Conservation (phyloP, 306 rosid genomes). For the Gillenia trifoliata region DNA sequence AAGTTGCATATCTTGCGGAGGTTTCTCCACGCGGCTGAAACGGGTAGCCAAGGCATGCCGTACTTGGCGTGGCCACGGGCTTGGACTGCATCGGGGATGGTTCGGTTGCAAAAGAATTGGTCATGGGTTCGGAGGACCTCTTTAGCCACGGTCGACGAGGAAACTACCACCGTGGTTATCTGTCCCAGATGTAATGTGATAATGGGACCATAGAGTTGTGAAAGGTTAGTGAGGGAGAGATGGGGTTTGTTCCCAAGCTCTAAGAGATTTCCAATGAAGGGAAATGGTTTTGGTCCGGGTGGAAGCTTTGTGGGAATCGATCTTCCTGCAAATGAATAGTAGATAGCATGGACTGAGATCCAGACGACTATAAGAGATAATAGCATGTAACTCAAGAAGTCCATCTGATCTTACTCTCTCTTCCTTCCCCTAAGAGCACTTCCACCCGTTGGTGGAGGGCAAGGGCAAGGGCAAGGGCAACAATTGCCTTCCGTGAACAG, state of each 20-base stretch:
- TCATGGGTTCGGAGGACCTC: conserved; percentile 42
- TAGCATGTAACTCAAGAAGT: not conserved
- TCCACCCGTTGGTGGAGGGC: too few species aligned
- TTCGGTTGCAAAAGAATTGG: conserved; percentile 31
- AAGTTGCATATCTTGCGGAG: conserved; percentile 31
- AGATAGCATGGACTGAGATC: conserved; percentile 14
- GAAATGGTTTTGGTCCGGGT: conserved; percentile 46
- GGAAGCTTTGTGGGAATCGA: conserved; percentile 8
- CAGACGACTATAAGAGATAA: conserved; percentile 2
- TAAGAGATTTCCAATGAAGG: conserved; percentile 46
- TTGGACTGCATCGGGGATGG: conserved; percentile 23
- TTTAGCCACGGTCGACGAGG: conserved; percentile 39
- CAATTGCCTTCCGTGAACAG: too few species aligned
- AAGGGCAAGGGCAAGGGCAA: too few species aligned
- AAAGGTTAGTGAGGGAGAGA: conserved; percentile 23
- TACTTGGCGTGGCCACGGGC: conserved; percentile 20
- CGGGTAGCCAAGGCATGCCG: conserved; percentile 31
- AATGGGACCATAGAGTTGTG: conserved; percentile 32
- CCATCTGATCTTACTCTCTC: not conserved
- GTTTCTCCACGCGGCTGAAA: conserved; percentile 34
- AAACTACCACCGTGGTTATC: conserved; percentile 28
- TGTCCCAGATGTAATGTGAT: conserved; percentile 34
- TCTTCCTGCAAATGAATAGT: not conserved
- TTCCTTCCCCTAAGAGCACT: too few species aligned
- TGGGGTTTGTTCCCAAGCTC: conserved; percentile 42